Evolutionary conservation across 2,329 filamentous ascomycete genomes (phyloP).

Genomic region (Calonectria pauciramosa): DNA sequence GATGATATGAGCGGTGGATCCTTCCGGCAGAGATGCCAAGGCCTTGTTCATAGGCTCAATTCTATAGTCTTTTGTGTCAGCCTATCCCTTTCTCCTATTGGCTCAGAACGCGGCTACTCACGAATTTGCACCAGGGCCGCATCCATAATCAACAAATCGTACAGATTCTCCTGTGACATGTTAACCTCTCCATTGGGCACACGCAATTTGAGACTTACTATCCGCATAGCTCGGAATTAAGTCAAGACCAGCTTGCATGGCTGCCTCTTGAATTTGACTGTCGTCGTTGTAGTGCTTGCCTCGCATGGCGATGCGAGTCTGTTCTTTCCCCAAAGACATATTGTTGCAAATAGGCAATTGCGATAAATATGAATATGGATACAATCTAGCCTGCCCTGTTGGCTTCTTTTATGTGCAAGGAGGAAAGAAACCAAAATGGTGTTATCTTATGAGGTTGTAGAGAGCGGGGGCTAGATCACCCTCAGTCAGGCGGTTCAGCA

Average conservation of each 20-base stretch:
- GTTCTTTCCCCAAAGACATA: background rate
- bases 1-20: background rate
- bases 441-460: background rate
- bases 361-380: background rate
- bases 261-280: background rate
- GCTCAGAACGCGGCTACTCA: background rate
- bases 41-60: background rate
- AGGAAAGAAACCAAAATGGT: background rate
- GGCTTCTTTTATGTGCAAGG: background rate
- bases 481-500: background rate
- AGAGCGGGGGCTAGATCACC: background rate
- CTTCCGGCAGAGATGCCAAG: background rate
- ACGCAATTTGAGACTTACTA: background rate
- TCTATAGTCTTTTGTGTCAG: background rate
- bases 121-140: background rate
- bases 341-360: background rate
- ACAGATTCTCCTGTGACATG: background rate
- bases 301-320: background rate
- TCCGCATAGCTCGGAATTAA: background rate
- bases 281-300: background rate
- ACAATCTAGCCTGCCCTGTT: background rate
- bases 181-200: background rate
- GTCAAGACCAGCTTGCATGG: background rate
- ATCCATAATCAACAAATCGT: background rate
- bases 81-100: background rate